Conservation (phyloP, 768 basidiomycete genomes). For the Trametes punicea region DNA sequence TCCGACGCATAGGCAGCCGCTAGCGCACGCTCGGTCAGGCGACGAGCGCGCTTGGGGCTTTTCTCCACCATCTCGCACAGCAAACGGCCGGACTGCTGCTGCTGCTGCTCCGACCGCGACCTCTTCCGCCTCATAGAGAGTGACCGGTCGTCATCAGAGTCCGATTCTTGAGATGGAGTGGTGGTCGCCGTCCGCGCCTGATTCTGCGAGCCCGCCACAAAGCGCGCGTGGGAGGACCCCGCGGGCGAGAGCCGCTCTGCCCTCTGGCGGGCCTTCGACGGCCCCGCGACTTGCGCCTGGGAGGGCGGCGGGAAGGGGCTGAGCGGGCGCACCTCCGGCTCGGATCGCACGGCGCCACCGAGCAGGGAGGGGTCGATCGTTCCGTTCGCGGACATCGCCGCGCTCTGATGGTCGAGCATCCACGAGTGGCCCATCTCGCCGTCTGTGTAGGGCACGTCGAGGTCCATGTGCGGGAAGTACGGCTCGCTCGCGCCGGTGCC, state of each 20-base stretch:
- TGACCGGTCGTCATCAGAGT: not conserved
- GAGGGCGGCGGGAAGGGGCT: not conserved
- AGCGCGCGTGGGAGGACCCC: not conserved
- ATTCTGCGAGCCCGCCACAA: not conserved
- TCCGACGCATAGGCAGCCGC: not conserved
- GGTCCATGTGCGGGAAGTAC: not conserved
- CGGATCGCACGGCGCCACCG: not conserved
- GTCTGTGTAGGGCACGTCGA: not conserved
- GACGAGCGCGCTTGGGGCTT: conserved; percentile 10
- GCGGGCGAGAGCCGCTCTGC: not conserved
- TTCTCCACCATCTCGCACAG: not conserved
- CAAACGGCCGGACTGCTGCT: not conserved
- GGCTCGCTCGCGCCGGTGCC: not conserved
- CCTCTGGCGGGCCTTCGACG: not conserved
- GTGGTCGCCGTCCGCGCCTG: not conserved
- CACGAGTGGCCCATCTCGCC: not conserved
- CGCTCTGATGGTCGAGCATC: not conserved
- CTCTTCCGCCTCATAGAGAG: not conserved
- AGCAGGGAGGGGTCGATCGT: conserved; percentile 19
- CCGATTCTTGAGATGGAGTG: not conserved
- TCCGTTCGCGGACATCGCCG: not conserved
- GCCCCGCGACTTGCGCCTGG: not conserved
- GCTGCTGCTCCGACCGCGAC: not conserved
- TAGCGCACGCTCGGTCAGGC: conserved; percentile 4
- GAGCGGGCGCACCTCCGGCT: not conserved